phyloP scores from a whole-genome alignment of 768 basidiomycete species.

The Kwoniella heveanensis region DNA sequence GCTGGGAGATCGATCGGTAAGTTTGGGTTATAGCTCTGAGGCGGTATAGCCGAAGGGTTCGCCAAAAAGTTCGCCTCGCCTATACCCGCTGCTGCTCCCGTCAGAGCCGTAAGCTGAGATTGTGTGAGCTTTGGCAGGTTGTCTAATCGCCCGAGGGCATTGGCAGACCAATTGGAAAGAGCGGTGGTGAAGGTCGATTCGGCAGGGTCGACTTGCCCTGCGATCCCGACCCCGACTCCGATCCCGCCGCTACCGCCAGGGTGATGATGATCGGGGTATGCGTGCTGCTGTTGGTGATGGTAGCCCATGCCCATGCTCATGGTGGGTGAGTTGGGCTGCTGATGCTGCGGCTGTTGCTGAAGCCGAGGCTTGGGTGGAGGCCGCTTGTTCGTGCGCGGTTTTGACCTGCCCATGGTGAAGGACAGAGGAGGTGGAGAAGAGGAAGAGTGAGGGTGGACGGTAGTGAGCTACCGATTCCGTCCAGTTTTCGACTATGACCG shows the following conservation, averaged over 20 bases:
- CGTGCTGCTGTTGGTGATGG: no score
- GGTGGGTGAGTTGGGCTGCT: constrained; percentile 3
- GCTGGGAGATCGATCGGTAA: constrained; percentile 46
- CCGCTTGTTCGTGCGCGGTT: constrained; percentile 42
- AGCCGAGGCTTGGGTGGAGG: constrained; percentile 38
- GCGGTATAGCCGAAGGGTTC: constrained; percentile 11
- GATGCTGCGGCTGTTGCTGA: no score
- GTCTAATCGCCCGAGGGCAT: constrained; percentile 36
- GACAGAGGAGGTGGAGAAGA: not conserved
- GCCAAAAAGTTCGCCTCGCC: constrained; percentile 27
- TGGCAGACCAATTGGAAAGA: constrained; percentile 41
- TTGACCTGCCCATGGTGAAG: constrained; percentile 24
- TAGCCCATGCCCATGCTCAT: no score
- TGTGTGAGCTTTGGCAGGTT: constrained; percentile 42
- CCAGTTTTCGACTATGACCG: no score
- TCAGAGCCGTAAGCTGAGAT: constrained; percentile 39
- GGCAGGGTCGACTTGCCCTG: constrained; percentile 10
- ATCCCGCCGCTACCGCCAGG: not conserved
- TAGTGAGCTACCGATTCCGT: not conserved
- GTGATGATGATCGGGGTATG: not conserved
- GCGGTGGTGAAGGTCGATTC: constrained; percentile 32
- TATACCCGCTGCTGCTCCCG: constrained; percentile 39
- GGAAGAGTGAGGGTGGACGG: not conserved
- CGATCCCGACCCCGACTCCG: no score
- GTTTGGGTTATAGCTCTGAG: constrained; percentile 24